Conservation (phyloP, 169 alveolate genomes). For the Plasmodium chabaudi region DNA sequence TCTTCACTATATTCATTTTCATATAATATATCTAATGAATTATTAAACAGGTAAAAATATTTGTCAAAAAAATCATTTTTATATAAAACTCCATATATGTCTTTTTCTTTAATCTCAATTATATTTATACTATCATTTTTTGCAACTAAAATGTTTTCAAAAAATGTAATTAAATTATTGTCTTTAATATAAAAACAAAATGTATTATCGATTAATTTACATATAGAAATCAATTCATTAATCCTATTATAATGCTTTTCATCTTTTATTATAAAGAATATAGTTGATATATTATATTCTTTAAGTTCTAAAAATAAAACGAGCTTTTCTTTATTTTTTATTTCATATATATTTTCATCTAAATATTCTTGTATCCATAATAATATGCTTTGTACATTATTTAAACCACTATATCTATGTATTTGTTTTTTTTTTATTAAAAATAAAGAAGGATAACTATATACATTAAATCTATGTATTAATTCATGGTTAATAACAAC, state of each 20-base stretch:
- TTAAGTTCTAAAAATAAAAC: constrained; percentile 18
- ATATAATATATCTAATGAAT: constrained; percentile 11
- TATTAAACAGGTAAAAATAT: constrained; percentile 25
- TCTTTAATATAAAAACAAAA: constrained; percentile 49
- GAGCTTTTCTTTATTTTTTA: constrained; percentile 45
- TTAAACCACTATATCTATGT: constrained; percentile 31
- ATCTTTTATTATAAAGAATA: constrained; percentile 55
- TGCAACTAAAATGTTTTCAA: constrained; percentile 36
- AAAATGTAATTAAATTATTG: constrained; percentile 17
- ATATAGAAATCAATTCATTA: constrained; percentile 26
- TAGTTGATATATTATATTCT: constrained; percentile 60
- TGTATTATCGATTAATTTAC: constrained; percentile 13
- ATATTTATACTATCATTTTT: constrained; percentile 14
- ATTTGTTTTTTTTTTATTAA: constrained; percentile 31
- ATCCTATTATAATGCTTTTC: neutral
- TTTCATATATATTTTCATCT: constrained; percentile 45
- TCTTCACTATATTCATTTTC: constrained; percentile 5
- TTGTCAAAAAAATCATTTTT: constrained; percentile 52
- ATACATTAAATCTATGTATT: constrained; percentile 45
- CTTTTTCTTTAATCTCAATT: constrained; percentile 7
- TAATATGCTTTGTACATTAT: constrained; percentile 10
- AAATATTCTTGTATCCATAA: constrained; percentile 43
- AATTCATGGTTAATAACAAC: constrained; percentile 28
- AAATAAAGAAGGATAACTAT: constrained; percentile 63
- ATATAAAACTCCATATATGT: constrained; percentile 49